Evolutionary conservation across 169 alveolate species (phyloP), one percentile per base, ranked within the genome.

Genomic region (Besnoitia besnoiti): DNA sequence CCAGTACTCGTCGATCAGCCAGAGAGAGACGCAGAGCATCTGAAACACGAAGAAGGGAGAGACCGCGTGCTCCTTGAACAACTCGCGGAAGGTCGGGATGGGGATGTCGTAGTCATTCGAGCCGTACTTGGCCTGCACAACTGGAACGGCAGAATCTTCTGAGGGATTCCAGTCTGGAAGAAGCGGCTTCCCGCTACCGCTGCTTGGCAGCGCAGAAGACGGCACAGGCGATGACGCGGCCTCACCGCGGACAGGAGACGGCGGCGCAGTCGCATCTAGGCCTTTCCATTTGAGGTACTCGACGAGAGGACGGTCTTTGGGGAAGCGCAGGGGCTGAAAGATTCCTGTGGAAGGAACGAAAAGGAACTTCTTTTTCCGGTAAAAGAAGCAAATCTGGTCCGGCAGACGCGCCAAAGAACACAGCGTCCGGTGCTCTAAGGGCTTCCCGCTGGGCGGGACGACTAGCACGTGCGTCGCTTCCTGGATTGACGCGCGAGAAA

Each of bases 1-100:
- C 98, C 99, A 97, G 95, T 98, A 98, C 92, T 98, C 99, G 94
- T 99, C 99, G 84, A 99, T 94, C 49, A 98, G 96, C 99, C 99
- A 98, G 59, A 99, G 94, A 0, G 98, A 93, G 37, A 98, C 98
- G 92, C 99, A 97, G 93, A 98, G 97, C 75, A 99, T 93, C 94
- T 99, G 99, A 96, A 99, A 99, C 47, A 98, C 97, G 95, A 99
- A 98, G 97, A 99, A 98, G 42, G 99, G 99, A 55, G 99, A 98
- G 19, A 98, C 95, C 85, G 98, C 95, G 94, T 99, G 99, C 93
- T 99, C 99, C 95, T 96, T 93, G 73, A 98, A 96, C 94, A 99
- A 95, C 85, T 97, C 97, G 49, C 96, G 92, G 95, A 98, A 99
- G 40, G 97, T 92, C 7, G 99, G 99, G 35, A 98, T 96, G 49